Conservation (phyloP, 1,284 basidiomycete genomes). For the Schizophyllum amplum region DNA sequence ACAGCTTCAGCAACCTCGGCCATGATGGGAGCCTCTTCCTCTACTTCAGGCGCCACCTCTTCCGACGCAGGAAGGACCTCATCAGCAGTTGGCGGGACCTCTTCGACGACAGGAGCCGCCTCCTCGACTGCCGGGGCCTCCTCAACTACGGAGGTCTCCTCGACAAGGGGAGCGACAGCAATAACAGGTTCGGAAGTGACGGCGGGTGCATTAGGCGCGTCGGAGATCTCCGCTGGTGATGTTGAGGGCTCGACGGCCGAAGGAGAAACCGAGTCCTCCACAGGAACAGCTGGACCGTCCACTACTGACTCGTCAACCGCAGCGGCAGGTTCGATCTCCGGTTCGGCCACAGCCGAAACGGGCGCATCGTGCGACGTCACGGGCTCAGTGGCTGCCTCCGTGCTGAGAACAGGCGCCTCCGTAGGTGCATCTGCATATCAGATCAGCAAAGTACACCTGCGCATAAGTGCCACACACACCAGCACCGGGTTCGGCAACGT, state of each 20-base stretch:
- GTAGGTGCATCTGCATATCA: background rate
- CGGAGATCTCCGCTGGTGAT: no score
- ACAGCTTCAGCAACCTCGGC: no score
- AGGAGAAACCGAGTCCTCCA: no score
- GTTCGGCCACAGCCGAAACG: background rate
- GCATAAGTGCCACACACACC: background rate
- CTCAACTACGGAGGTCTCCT: constrained; percentile 6
- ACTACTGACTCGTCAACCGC: no score
- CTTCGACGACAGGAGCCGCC: constrained; percentile 1
- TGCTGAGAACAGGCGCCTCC: background rate
- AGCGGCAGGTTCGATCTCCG: no score
- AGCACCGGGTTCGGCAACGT: background rate
- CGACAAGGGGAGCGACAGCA: constrained; percentile 7
- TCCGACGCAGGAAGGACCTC: constrained; percentile 5
- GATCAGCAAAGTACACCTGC: background rate
- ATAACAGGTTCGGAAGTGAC: background rate
- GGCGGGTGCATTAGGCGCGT: no score
- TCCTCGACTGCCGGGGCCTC: constrained; percentile 7
- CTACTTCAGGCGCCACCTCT: background rate
- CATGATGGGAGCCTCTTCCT: background rate
- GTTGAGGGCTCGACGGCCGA: no score
- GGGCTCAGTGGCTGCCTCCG: background rate
- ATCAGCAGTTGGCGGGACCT: constrained; percentile 7
- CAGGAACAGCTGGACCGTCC: no score
- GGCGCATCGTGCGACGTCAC: constrained; percentile 1